Base-by-base conservation (phyloP, 78 protist genomes). In the Emiliania huxleyi region DNA sequence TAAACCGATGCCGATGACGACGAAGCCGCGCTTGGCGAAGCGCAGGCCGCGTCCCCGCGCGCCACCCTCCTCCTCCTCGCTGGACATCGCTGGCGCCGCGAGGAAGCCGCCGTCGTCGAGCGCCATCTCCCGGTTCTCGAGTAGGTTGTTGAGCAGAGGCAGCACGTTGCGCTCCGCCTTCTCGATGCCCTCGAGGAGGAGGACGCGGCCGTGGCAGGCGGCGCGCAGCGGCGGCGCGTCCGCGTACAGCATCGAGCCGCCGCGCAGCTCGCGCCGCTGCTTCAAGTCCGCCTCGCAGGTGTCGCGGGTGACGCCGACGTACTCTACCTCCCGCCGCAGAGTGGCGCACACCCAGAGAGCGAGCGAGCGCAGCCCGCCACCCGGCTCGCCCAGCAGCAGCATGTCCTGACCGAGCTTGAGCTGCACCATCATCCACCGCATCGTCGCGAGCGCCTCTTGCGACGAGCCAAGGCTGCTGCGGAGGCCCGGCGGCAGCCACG, bases 51-150 rank as follows among this genome's bases (percentile, higher is more conserved):
- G 62, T 15, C 62, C 62, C 29, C 62, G 8, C 8, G 8, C 62
- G 29, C 29, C 62, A 15, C 62, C n/a, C n/a, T n/a, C n/a, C n/a
- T n/a, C n/a, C n/a, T n/a, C n/a, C n/a, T n/a, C n/a, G n/a, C n/a
- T n/a, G n/a, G n/a, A n/a, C n/a, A n/a, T n/a, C n/a, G n/a, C n/a
- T n/a, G 95, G 92, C 1, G 44, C 25, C 19, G 69, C 29, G 18
- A 96, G 71, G 69, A 93, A 90, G 49, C 93, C 3, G 43, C 97
- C 97, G 38, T 96, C 96, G 18, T 94, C 95, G 15, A 97, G 92
- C 25, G n/a, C 29, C 98, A 97, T 97, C 89, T 97, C 98, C 1
- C 98, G 91, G 75, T 97, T 97, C 84, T 97, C 98, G 11, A 97
- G 69, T 69, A 97, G 83, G 81, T 97, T 97, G 94, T 97, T 97